These are phyloP conservation scores for Neurospora tetrasperma DNA, from an alignment of 495 filamentous ascomycete species.

Conservation along the genomic window DNA sequence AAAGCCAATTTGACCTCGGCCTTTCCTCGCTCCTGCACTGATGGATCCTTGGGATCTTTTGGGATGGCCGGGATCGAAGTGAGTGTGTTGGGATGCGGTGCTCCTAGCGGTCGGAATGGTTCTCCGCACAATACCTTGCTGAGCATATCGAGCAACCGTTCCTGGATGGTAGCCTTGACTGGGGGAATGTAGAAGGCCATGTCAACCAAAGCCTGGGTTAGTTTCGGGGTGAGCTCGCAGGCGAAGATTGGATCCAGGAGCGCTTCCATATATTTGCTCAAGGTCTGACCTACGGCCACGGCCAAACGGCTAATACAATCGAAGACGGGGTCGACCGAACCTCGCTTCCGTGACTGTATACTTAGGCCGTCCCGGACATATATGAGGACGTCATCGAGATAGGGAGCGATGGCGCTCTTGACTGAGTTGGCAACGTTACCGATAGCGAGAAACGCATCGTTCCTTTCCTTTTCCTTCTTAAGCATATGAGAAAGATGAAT, in stretches of 20 bases:
- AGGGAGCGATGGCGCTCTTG: conserved; percentile 84
- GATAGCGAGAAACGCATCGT: conserved; percentile 87
- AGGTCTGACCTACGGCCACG: conserved; percentile 84
- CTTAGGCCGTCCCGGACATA: conserved; percentile 86
- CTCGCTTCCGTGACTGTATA: conserved; percentile 65
- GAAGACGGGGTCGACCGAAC: conserved; percentile 83
- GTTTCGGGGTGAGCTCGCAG: conserved; percentile 81
- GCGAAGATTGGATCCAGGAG: conserved; percentile 94
- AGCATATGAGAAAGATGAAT: conserved; percentile 86
- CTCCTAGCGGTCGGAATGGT: conserved; percentile 83
- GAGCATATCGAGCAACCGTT: conserved; percentile 85
- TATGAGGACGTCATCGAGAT: conserved; percentile 84
- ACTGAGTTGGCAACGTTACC: conserved; percentile 94
- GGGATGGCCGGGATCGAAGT: conserved; percentile 68
- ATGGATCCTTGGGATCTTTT: conserved; percentile 73
- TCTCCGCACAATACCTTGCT: conserved; percentile 88
- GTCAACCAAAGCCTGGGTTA: conserved; percentile 90
- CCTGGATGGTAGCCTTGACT: conserved; percentile 83
- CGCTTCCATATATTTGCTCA: conserved; percentile 97
- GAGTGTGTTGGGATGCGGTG: conserved; percentile 54
- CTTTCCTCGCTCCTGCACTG: conserved; percentile 62
- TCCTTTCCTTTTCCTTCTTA: conserved; percentile 90
- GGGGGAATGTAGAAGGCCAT: conserved; percentile 99
- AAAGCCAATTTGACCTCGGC: conserved; percentile 84
- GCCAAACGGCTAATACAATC: conserved; percentile 96